Base-by-base conservation (phyloP, 495 filamentous ascomycete species). In the Rostrohypoxylon terebratum region DNA sequence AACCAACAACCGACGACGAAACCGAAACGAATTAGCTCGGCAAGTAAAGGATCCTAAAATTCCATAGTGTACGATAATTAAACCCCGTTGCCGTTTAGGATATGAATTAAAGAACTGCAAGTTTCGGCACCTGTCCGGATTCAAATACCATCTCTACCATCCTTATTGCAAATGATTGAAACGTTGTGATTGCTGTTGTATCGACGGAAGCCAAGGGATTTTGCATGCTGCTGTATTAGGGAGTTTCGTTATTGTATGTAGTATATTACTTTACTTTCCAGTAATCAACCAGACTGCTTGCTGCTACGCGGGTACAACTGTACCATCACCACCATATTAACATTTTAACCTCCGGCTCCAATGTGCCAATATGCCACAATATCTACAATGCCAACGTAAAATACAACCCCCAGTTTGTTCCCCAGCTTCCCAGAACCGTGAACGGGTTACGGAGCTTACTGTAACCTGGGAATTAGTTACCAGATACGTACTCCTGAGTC, bases 371-470 rank as follows among this genome's bases (percentile, higher is more conserved):
- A 28, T 28, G 28, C 34, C 11, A 44, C 11, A 44, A 45, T 18
- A 45, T 45, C 42, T 45, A 45, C 42, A 7, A 18, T 45, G n/a
- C 42, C 42, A 45, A 20, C 8, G 42, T 18, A 20, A 13, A 45
- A 51, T 63, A 50, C 38, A 10, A 60, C 13, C 20, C 31, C 50
- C 40, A 28, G 40, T 18, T 14, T 20, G 42, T 51, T 25, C 53
- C 53, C 51, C 34, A 50, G 33, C 36, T 70, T 68, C 55, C 68
- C 59, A 61, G 61, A 66, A 54, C 66, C 66, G 61, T 59, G 48
- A 66, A 62, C 61, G 66, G 61, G 66, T 62, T 64, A 62, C 63
- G 69, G 64, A 45, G 59, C 68, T 71, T 68, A 68, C 72, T 75
- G 67, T 71, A 68, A 75, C 72, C 71, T 62, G 57, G 42, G 59